Evolutionary conservation across 2,329 filamentous ascomycete species (phyloP), one percentile per base, ranked within the genome.

Genomic region (Dactylellina parvicollis): DNA sequence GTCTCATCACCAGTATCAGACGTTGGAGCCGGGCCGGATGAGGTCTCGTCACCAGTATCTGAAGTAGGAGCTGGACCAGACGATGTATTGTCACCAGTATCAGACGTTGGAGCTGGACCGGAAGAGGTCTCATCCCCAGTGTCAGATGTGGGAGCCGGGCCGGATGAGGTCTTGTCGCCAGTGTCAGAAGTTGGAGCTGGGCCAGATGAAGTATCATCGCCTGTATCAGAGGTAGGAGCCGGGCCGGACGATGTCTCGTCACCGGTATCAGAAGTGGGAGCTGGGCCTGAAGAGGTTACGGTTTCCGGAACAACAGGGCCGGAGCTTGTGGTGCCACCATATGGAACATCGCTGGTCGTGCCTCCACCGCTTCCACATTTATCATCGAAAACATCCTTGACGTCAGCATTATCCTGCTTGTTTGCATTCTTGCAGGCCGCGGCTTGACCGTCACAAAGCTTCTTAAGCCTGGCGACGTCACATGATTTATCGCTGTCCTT

Each of bases 381-480:
- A 4, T 24, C 8, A 40, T 57, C 40, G 32, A 66, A 66, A 16
- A 32, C 36, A 1, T 18, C 50, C 20, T 30, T 38, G n/a, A 66
- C 50, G n/a, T 34, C 42, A 8, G 42, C 10, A 28, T 28, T 40
- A 55, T 28, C 26, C 26, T 56, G 22, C n/a, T n/a, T 14, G 18
- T 66, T 66, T 12, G 30, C 61, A 16, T 32, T 42, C 24, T 18
- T 50, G 61, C 61, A 66, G n/a, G 42, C 50, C n/a, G 32, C 38
- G 2, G 4, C 4, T 26, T 66, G 61, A 4, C 24, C 32, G 22
- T 50, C 32, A 20, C 61, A 66, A 26, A 49, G 40, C 3, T 22
- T 42, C 50, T 50, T 42, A 9, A 64, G 26, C 16, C 20, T 32
- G 3, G 0, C 32, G 10, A 14, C 14, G n/a, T 22, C 38, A 32